These are phyloP conservation scores for Anethum foeniculum DNA, from an alignment of 140 eudicot genomes.

Conservation along the genomic window DNA sequence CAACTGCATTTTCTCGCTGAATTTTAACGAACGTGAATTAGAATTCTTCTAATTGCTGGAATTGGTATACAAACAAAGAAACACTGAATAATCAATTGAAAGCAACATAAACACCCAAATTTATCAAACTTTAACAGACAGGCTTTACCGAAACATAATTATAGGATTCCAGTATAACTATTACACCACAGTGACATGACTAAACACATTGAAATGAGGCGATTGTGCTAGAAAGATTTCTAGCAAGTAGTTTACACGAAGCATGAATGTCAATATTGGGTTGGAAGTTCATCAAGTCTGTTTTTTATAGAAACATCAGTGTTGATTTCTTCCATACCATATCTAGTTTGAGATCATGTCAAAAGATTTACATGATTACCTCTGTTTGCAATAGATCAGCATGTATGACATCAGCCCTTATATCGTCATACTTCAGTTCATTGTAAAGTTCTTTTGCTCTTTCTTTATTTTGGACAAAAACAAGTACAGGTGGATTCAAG, in stretches of 20 bases:
- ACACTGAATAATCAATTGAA: not conserved
- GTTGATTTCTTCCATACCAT: not conserved
- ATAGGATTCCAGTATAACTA: not conserved
- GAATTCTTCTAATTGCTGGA: not conserved
- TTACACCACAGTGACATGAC: not conserved
- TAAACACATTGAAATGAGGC: not conserved
- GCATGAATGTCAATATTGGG: not conserved
- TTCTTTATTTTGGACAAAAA: constrained; percentile 90
- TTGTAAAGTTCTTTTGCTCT: constrained; percentile 72
- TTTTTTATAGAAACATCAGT: not conserved
- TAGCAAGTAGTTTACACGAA: not conserved
- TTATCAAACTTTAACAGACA: not conserved
- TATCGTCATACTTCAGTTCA: constrained; percentile 56
- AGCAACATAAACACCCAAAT: not conserved
- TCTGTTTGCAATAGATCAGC: constrained; percentile 61
- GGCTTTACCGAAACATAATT: not conserved
- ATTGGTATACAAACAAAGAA: not conserved
- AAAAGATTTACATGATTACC: constrained; percentile 30
- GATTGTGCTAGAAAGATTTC: not conserved
- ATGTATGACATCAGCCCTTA: constrained; percentile 80
- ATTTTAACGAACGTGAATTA: constrained; percentile 8
- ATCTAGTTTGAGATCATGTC: not conserved
- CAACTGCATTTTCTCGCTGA: constrained; percentile 84
- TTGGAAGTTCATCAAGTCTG: not conserved
- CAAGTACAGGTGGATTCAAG: constrained; percentile 80